Conservation (phyloP, 139 green algal species). For the Chlorella sp. region DNA sequence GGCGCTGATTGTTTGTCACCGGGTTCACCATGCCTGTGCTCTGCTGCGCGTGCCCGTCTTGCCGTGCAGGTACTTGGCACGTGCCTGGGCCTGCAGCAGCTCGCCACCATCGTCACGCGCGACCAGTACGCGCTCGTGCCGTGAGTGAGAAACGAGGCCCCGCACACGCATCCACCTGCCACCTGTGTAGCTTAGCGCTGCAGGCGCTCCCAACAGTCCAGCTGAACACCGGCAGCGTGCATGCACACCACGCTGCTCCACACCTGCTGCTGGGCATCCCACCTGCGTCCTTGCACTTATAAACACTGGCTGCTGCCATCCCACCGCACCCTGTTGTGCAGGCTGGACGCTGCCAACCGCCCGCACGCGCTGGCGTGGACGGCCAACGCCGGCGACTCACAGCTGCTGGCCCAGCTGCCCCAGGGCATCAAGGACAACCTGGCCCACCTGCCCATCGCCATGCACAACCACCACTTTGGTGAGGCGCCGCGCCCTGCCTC, state of each 20-base stretch:
- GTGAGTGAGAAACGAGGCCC: not conserved
- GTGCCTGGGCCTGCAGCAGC: slow-evolving; percentile 5
- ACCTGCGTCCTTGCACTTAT: too few relatives aligned
- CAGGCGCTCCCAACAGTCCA: too few relatives aligned
- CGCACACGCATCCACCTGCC: not conserved
- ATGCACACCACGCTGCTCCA: too few relatives aligned
- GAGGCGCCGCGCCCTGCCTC: not conserved
- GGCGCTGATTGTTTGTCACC: too few relatives aligned
- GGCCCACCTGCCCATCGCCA: not conserved
- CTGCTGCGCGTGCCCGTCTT: not conserved
- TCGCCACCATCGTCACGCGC: not conserved
- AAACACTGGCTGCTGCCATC: too few relatives aligned
- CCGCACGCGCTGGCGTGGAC: not conserved
- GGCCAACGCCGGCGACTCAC: not conserved
- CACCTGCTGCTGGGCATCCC: too few relatives aligned
- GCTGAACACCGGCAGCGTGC: too few relatives aligned
- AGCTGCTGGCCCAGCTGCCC: not conserved
- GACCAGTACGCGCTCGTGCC: not conserved
- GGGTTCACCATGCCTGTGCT: not conserved
- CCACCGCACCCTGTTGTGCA: too few relatives aligned
- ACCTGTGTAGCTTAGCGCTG: too few relatives aligned
- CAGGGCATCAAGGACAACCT: not conserved
- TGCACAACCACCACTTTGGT: slow-evolving; percentile 11
- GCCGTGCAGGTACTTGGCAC: not conserved
- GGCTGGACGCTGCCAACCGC: not conserved